Percentiles rank a stretch among this genome's conserved stretches.
Conservation (phyloP, 1,139 yeast genomes). For the Scheffersomyces parashehatae region DNA sequence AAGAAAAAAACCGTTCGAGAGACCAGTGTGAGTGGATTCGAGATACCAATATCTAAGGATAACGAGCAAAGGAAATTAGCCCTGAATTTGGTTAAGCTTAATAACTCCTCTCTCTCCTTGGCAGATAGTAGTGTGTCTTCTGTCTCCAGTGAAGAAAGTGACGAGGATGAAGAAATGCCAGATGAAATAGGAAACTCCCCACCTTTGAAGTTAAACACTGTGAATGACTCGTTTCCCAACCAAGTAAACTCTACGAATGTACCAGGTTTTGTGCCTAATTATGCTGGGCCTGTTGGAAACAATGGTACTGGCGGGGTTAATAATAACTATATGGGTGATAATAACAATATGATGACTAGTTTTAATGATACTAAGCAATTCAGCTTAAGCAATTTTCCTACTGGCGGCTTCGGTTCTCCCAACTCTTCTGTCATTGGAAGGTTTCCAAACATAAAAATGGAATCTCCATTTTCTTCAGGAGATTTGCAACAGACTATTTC, state of each 20-base stretch:
- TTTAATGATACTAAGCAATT: background rate
- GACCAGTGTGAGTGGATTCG: conserved; percentile 44
- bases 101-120: conserved; percentile 1
- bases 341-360: background rate
- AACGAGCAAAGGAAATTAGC: conserved; percentile 7
- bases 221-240: conserved; percentile 15
- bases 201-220: conserved; percentile 33
- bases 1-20: conserved; percentile 31
- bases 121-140: conserved; percentile 2
- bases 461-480: conserved; percentile 30
- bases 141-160: conserved; percentile 34
- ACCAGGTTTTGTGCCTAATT: background rate
- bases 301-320: background rate
- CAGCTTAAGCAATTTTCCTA: conserved; percentile 4
- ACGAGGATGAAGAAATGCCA: conserved; percentile 33
- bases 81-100: background rate
- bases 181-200: conserved; percentile 22
- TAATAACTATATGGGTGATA: background rate
- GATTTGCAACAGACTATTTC: conserved; percentile 22
- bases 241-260: background rate
- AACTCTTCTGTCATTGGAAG: conserved; percentile 14
- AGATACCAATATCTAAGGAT: conserved; percentile 8
- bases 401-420: conserved; percentile 30
- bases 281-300: background rate
- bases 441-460: conserved; percentile 19